Conservation (phyloP, 2,329 filamentous ascomycete species). For the Chaetomiaceae sp. region DNA sequence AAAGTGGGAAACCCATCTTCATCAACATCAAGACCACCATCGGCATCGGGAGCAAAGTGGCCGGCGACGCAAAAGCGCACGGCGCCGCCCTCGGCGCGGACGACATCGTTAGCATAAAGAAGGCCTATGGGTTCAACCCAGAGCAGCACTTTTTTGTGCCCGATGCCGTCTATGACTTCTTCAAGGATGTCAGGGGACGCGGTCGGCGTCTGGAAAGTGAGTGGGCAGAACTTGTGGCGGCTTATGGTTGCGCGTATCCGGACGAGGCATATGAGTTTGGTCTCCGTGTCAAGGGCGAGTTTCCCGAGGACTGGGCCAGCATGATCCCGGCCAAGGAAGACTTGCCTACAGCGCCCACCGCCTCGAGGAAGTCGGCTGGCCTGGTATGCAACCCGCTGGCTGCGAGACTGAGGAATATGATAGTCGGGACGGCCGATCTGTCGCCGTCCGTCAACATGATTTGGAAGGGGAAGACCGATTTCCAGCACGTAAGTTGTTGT, state of each 20-base stretch:
- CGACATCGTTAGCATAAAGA: not conserved
- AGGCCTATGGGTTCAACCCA: not conserved
- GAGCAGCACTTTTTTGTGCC: not conserved
- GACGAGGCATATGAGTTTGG: not conserved
- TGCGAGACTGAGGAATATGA: not conserved
- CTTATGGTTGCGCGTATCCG: not conserved
- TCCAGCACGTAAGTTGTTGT: not conserved
- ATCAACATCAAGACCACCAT: slow-evolving; percentile 6
- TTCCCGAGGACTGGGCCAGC: not conserved
- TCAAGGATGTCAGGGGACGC: not conserved
- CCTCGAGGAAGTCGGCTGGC: slow-evolving; percentile 1
- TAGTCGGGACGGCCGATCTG: not conserved
- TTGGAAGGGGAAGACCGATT: not conserved
- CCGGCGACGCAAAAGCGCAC: not conserved
- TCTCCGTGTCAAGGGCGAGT: not conserved
- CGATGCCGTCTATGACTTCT: not conserved
- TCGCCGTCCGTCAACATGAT: slow-evolving; percentile 2
- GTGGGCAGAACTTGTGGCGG: not conserved
- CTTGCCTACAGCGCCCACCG: not conserved
- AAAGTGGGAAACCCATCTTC: not conserved
- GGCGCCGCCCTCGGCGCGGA: not conserved
- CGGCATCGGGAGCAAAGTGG: not conserved
- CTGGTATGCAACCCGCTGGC: not conserved
- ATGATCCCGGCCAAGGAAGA: not conserved
- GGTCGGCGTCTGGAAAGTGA: not conserved